Evolutionary conservation across 768 basidiomycete species (phyloP), one percentile per base, ranked within the genome.

Genomic region (Trametes maxima): DNA sequence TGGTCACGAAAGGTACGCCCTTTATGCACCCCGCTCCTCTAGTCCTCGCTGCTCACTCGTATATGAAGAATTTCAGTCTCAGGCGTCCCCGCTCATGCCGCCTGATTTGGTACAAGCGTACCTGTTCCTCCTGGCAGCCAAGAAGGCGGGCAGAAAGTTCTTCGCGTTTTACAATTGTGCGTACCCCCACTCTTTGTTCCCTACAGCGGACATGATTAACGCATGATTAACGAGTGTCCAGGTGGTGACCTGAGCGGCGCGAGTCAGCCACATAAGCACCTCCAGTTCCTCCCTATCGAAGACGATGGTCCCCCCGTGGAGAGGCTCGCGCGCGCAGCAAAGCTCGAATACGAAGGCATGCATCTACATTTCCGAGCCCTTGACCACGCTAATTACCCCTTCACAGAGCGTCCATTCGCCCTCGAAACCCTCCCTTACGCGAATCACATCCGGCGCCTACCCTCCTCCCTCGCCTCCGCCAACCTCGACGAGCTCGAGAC

Each of bases 151-250:
- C 14, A 81, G 78, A 60, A 79, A 76, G 36, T 79, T 88, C 57
- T 84, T 97, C 57, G 91, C 90, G 1, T 97, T 97, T 75, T 97
- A 94, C 74, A 98, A 98, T 65, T 96, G 95, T 86, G 73, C 70
- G 82, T 72, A 19, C 28, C 63, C 54, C 22, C 12, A 11, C 10
- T 40, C 24, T 19, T 16, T 13, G 21, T 1, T 11, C 25, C 1
- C 8, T 2, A 13, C 4, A 10, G 17, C 35, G 6, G n/a, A n/a
- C n/a, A n/a, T n/a, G n/a, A n/a, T n/a, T n/a, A n/a, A n/a, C n/a
- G 36, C 14, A 10, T 21, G 22, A 16, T 17, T 50, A 6, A 8
- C 22, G 12, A 16, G 8, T 2, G 21, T 10, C 12, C 47, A 92
- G 91, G 90, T 66, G 92, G 92, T 6, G 79, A 84, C 28, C 78